Percentiles rank a stretch among this genome's conserved stretches.
Conservation (phyloP, 371 early-diverging fungal species). For the Vairimorpha apis region DNA sequence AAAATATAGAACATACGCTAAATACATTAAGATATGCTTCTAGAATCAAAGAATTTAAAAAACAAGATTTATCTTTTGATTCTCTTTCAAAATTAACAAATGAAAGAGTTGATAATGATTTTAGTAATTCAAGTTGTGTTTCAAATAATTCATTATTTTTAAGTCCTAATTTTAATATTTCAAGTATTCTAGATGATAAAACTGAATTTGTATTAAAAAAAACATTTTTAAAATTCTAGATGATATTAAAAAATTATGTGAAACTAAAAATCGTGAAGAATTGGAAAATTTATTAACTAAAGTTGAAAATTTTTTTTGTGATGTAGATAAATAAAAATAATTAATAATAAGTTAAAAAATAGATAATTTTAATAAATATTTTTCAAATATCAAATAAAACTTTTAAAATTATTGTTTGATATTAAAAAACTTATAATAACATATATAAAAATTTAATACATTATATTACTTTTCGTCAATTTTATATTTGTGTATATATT, state of each 20-base stretch:
- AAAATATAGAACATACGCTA: slow-evolving; percentile 85
- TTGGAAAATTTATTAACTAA: neutral
- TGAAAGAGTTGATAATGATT: neutral
- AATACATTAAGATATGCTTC: slow-evolving; percentile 89
- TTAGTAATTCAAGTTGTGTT: neutral
- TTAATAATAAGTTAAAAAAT: neutral
- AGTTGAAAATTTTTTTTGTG: neutral
- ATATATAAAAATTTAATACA: too few species aligned
- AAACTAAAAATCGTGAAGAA: neutral
- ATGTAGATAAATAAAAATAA: neutral
- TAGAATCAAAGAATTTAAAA: slow-evolving; percentile 45
- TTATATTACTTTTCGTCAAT: too few species aligned
- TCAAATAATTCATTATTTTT: slow-evolving; percentile 1
- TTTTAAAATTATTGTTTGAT: too few species aligned
- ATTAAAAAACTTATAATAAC: too few species aligned
- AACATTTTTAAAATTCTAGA: neutral
- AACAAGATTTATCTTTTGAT: neutral
- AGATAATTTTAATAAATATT: neutral
- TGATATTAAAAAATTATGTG: neutral
- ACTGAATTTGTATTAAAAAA: neutral
- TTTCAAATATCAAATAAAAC: neutral
- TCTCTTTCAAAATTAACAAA: neutral
- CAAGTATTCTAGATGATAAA: neutral
- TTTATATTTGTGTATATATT: too few species aligned
- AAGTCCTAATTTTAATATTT: slow-evolving; percentile 4